Conservation (phyloP, 2,329 filamentous ascomycete species). For the Stenocarpella maydis region DNA sequence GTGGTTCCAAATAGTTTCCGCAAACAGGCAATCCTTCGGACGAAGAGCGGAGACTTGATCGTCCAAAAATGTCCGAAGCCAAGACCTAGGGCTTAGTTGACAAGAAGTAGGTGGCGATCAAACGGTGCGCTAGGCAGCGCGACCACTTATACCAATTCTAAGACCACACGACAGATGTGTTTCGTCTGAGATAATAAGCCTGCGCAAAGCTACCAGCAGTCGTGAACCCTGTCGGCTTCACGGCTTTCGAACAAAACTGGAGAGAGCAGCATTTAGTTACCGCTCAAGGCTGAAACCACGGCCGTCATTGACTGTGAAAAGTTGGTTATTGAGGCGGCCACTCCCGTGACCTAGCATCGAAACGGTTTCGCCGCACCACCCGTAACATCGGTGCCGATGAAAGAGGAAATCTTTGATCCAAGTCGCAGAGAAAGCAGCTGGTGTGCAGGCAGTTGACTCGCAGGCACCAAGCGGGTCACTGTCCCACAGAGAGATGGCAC, state of each 20-base stretch:
- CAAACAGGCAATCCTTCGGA: constrained; percentile 5
- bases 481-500: neutral
- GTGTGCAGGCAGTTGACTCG: constrained; percentile 10
- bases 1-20: neutral
- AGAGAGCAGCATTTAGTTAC: neutral
- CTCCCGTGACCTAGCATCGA: constrained; percentile 20
- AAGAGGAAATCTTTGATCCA: neutral
- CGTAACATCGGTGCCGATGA: constrained; percentile 10
- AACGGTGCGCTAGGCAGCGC: constrained; percentile 1
- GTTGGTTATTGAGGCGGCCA: constrained; percentile 1
- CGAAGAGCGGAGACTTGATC: neutral
- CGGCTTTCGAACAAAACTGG: too few species aligned
- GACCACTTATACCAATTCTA: neutral
- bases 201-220: neutral
- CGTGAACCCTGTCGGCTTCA: neutral
- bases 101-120: constrained; percentile 20
- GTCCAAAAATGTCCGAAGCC: constrained; percentile 6
- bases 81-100: constrained; percentile 1
- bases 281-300: constrained; percentile 4
- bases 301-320: constrained; percentile 1
- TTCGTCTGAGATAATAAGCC: neutral
- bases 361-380: constrained; percentile 21
- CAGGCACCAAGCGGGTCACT: neutral
- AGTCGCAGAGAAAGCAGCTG: neutral
- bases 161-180: too few species aligned